Base-by-base conservation (phyloP, 208 protist genomes). In the Plasmodiophora brassicae region DNA sequence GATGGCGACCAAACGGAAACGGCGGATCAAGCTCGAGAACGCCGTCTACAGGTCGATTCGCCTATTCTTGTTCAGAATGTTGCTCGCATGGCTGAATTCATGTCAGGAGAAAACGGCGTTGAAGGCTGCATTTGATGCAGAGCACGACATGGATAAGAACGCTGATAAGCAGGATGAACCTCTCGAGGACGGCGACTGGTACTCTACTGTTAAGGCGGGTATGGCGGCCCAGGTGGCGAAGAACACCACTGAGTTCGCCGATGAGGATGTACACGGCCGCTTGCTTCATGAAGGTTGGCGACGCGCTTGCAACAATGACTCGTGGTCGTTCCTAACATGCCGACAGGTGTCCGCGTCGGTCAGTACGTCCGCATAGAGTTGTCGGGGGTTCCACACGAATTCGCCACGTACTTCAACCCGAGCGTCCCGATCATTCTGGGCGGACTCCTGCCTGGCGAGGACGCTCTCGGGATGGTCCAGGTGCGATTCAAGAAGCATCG, bases 401-500 rank as follows among this genome's bases (percentile, higher is more conserved):
- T 99, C 90, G 86, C 96, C 1, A 14, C 83, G 10, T 20, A 90
- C 25, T 92, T 93, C 50, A 78, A 91, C 65, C 86, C 88, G 0
- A 25, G 38, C 20, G 57, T 28, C 0, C 92, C 93, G 32, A 20
- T 94, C 0, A 35, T 94, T 0, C 22, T 94, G 0, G 93, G 92
- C n/a, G 90, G 97, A 1, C 92, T 99, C 32, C 95, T 98, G 85
- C 50, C 93, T 1, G 94, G 94, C 38, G 98, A 99, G 91, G 96
- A 98, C 84, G 91, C 95, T 85, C 91, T 97, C 85, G 96, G 96
- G 53, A 93, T 99, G 78, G 93, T 99, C 1, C 93, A 97, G 41
- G 84, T 91, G 43, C 92, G 95, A 46, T 88, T 99, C 1, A 99
- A 99, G 91, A 97, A 97, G 72, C 98, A 99, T 91, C 94, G 98